A percentile compares a stretch with the other conserved stretches of the same genome.
Evolutionary conservation across 2,329 filamentous ascomycete genomes (phyloP).

Genomic region (Aspergillus bombycis): DNA sequence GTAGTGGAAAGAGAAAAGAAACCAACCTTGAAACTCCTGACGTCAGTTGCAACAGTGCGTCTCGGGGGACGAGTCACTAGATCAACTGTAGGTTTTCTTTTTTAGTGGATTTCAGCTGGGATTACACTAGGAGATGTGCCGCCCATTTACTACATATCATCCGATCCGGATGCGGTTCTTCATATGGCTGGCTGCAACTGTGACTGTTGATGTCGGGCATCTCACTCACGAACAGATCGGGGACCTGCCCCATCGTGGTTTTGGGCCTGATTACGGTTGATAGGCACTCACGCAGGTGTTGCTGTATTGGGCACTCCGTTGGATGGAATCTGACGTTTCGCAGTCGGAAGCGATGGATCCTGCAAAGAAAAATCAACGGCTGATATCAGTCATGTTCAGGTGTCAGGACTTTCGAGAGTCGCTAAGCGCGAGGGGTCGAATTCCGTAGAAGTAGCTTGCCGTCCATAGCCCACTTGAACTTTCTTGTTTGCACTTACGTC

Average conservation of each 20-base stretch:
- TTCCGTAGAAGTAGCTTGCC: constrained; percentile 28
- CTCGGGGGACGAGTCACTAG: constrained; percentile 20
- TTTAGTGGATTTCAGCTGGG: constrained; percentile 30
- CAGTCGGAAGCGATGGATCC: constrained; percentile 32
- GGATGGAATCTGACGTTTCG: constrained; percentile 40
- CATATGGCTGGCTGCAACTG: constrained; percentile 7
- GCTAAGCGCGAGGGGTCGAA: constrained; percentile 21
- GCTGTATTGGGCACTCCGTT: constrained; percentile 32
- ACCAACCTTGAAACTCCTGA: constrained; percentile 41
- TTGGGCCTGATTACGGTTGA: constrained; percentile 5
- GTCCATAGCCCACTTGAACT: constrained; percentile 27
- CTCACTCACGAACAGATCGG: constrained; percentile 22
- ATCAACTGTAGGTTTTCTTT: constrained; percentile 19
- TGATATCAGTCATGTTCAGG: constrained; percentile 37
- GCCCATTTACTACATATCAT: constrained; percentile 20
- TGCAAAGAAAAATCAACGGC: constrained; percentile 23
- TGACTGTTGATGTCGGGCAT: constrained; percentile 6
- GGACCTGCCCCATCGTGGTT: constrained; percentile 35
- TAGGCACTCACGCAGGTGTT: constrained; percentile 35
- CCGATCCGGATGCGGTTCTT: constrained; percentile 2
- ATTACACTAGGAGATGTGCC: constrained; percentile 14
- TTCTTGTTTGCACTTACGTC: constrained; percentile 45
- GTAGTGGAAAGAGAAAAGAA: constrained; percentile 26
- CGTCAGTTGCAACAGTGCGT: constrained; percentile 21
- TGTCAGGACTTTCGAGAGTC: constrained; percentile 24